Percentiles rank a stretch among this genome's conserved stretches.
Conservation (phyloP, 2,329 filamentous ascomycete species). For the Colletotrichum caudatum region DNA sequence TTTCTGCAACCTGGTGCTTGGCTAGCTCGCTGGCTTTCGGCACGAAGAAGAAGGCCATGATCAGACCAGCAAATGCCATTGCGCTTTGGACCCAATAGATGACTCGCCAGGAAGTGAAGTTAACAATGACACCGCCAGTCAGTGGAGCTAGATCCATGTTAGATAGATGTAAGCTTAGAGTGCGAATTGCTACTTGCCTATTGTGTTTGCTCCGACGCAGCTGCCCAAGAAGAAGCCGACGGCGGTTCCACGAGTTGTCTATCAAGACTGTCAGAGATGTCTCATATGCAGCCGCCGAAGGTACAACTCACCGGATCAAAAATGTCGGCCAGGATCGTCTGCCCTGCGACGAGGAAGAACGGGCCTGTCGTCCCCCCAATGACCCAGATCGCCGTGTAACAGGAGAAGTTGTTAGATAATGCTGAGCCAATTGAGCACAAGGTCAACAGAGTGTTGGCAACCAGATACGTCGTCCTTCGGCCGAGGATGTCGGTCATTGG, state of each 20-base stretch:
- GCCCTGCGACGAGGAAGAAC: slow-evolving; percentile 38
- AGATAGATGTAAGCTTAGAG: not conserved
- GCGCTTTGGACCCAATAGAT: slow-evolving; percentile 79
- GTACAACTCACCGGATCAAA: slow-evolving; percentile 36
- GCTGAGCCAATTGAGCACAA: slow-evolving; percentile 79
- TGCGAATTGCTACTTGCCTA: slow-evolving; percentile 2
- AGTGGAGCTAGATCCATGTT: slow-evolving; percentile 29
- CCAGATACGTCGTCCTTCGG: slow-evolving; percentile 50
- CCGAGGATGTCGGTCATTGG: slow-evolving; percentile 66
- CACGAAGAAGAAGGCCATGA: slow-evolving; percentile 70
- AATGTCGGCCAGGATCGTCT: slow-evolving; percentile 41
- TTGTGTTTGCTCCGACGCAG: slow-evolving; percentile 38
- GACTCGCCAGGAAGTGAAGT: slow-evolving; percentile 74
- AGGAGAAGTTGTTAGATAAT: slow-evolving; percentile 75
- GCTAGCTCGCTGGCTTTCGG: slow-evolving; percentile 73
- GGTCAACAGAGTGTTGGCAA: slow-evolving; percentile 73
- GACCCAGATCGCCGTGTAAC: slow-evolving; percentile 59
- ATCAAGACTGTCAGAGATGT: not conserved
- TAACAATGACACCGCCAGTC: slow-evolving; percentile 74
- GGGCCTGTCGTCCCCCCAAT: slow-evolving; percentile 40
- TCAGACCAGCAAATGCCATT: slow-evolving; percentile 66
- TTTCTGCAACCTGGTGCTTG: slow-evolving; percentile 64
- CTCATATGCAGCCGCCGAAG: fast-evolving
- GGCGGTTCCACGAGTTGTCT: slow-evolving; percentile 40
- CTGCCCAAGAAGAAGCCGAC: slow-evolving; percentile 42